Evolutionary conservation across 257 asterid genomes (phyloP).

Genomic region (Thymus quinquecostatus): DNA sequence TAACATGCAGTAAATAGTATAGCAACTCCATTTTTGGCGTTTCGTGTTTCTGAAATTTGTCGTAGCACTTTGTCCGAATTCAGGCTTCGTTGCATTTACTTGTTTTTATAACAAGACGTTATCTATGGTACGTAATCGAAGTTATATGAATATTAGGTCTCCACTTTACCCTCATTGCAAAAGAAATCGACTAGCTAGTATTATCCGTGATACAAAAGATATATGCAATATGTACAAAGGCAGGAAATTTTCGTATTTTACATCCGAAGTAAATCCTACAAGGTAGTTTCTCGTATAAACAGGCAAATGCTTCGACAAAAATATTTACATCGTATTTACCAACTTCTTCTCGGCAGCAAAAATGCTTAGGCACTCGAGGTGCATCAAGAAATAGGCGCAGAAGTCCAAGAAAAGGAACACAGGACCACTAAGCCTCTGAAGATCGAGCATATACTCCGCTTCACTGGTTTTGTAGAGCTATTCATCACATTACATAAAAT

Average conservation of each 20-base stretch:
- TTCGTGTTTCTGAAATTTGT: not conserved
- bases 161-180: too few species aligned
- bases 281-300: not conserved
- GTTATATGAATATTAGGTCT: too few species aligned
- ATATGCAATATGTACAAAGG: not conserved
- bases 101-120: too few species aligned
- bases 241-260: too few species aligned
- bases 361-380: slow-evolving; percentile 52
- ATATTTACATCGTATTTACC: slow-evolving; percentile 27
- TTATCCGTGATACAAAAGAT: not conserved
- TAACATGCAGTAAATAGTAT: slow-evolving; percentile 10
- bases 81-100: not conserved
- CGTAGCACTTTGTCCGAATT: too few species aligned
- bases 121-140: too few species aligned
- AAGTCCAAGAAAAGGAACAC: slow-evolving; percentile 89
- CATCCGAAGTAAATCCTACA: not conserved
- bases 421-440: slow-evolving; percentile 89
- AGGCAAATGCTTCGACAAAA: not conserved
- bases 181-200: too few species aligned
- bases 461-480: slow-evolving; percentile 92
- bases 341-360: not conserved
- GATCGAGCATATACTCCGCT: slow-evolving; percentile 76
- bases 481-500: slow-evolving; percentile 27
- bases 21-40: slow-evolving; percentile 1
- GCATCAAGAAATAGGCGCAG: slow-evolving; percentile 77